These are phyloP conservation scores for Grosmannia huntii DNA, from an alignment of 2,329 filamentous ascomycete species.

Conservation along the genomic window DNA sequence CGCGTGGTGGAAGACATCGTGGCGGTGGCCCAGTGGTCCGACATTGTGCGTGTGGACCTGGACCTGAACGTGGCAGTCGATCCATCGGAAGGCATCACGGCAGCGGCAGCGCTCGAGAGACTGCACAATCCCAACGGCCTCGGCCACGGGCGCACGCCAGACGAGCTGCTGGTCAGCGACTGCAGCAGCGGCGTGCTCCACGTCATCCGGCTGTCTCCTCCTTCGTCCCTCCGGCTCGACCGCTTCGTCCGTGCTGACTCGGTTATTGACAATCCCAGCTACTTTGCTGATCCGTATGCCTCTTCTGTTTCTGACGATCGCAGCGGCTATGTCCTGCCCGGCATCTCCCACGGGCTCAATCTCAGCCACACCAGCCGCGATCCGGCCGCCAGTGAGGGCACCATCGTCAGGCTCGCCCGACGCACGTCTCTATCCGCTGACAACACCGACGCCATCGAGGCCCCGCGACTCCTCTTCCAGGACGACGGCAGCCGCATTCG, in stretches of 20 bases:
- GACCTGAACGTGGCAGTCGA: conserved; percentile 11
- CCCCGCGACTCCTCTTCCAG: conserved; percentile 35
- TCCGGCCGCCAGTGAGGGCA: conserved; percentile 25
- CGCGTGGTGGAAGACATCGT: conserved; percentile 34
- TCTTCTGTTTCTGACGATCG: conserved; percentile 25
- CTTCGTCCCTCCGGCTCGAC: conserved; percentile 11
- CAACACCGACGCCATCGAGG: conserved; percentile 16
- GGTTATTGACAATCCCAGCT: conserved; percentile 44
- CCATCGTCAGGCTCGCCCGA: conserved; percentile 31
- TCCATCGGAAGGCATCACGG: conserved; percentile 22
- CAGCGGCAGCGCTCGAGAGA: conserved; percentile 27
- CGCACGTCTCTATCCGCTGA: too few species aligned
- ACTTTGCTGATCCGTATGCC: conserved; percentile 39
- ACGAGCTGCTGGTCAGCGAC: conserved; percentile 30
- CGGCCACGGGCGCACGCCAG: conserved; percentile 28
- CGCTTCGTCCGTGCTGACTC: conserved; percentile 27
- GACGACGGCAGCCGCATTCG: conserved; percentile 41
- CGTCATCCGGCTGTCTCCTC: conserved; percentile 17
- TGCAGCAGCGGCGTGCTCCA: conserved; percentile 33
- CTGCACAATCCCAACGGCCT: conserved; percentile 46
- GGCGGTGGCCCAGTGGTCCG: conserved; percentile 32
- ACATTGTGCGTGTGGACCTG: conserved; percentile 31
- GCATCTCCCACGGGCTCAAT: conserved; percentile 28
- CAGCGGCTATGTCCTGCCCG: conserved; percentile 40
- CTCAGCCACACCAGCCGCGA: conserved; percentile 20